phyloP scores from a whole-genome alignment of 768 basidiomycete species.

The Aureoboletus auriporus region DNA sequence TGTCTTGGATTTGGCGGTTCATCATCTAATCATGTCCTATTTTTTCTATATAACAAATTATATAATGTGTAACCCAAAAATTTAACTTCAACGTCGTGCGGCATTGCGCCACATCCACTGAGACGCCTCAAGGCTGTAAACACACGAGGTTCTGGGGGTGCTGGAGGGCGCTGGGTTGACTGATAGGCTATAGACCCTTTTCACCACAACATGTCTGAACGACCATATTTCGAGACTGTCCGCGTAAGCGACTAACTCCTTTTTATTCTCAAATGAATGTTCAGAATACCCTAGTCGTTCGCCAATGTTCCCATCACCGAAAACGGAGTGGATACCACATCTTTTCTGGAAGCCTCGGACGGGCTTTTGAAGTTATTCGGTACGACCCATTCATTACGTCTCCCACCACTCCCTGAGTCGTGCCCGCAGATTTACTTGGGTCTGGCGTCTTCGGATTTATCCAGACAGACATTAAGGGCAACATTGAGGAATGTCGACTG shows the following conservation, averaged over 20 bases:
- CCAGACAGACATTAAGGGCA: slow-evolving; percentile 63
- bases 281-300: slow-evolving; percentile 59
- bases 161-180: slow-evolving; percentile 8
- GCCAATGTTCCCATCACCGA: slow-evolving; percentile 76
- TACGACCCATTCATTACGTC: slow-evolving; percentile 33
- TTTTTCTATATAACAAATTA: slow-evolving; percentile 16
- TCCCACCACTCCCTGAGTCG: slow-evolving; percentile 11
- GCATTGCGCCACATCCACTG: slow-evolving; percentile 19
- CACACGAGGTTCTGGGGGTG: slow-evolving; percentile 16
- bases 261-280: background rate
- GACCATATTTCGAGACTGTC: slow-evolving; percentile 66
- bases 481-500: slow-evolving; percentile 50
- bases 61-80: slow-evolving; percentile 20
- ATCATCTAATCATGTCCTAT: slow-evolving; percentile 9
- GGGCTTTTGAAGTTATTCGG: slow-evolving; percentile 76
- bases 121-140: slow-evolving; percentile 28
- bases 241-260: slow-evolving; percentile 41
- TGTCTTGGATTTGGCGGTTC: no score
- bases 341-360: slow-evolving; percentile 87
- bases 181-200: slow-evolving; percentile 1
- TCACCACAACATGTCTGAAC: slow-evolving; percentile 22
- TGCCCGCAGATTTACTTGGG: slow-evolving; percentile 56
- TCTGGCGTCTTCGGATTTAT: slow-evolving; percentile 70
- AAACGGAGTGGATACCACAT: slow-evolving; percentile 70
- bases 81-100: slow-evolving; percentile 16